phyloP scores from a whole-genome alignment of 2,329 filamentous ascomycete species.

The Penicillium sp. region DNA sequence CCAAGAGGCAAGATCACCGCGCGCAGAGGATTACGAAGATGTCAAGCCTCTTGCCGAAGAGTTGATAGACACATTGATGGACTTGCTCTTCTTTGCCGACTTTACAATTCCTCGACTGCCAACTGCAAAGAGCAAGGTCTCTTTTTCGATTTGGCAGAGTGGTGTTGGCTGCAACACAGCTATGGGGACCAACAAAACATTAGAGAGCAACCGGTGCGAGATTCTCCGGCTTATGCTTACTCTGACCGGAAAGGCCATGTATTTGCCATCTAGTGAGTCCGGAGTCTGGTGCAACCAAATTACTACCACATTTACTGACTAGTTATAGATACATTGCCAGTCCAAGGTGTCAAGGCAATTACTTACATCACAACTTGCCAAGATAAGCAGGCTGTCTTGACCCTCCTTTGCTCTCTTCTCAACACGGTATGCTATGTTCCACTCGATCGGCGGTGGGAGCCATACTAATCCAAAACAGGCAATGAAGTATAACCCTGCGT shows the following conservation, averaged over 20 bases:
- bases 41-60: conserved; percentile 88
- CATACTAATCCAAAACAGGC: conserved; percentile 55
- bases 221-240: conserved; percentile 82
- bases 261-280: conserved; percentile 69
- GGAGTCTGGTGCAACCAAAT: neutral
- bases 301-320: conserved; percentile 7
- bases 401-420: conserved; percentile 83
- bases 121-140: conserved; percentile 73
- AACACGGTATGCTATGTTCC: conserved; percentile 74
- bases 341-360: conserved; percentile 77
- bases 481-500: conserved; percentile 91
- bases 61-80: conserved; percentile 82
- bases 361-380: conserved; percentile 85
- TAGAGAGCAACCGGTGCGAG: conserved; percentile 90
- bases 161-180: conserved; percentile 93
- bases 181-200: conserved; percentile 83
- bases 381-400: conserved; percentile 89
- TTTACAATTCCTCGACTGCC: conserved; percentile 77
- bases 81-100: conserved; percentile 87
- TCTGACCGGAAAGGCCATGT: conserved; percentile 88
- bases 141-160: conserved; percentile 96
- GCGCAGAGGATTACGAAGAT: conserved; percentile 70
- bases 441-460: neutral
- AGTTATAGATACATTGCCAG: conserved; percentile 63
- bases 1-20: conserved; percentile 44